Conservation (phyloP, 371 early-diverging fungal genomes). For the Mucor irregularis region DNA sequence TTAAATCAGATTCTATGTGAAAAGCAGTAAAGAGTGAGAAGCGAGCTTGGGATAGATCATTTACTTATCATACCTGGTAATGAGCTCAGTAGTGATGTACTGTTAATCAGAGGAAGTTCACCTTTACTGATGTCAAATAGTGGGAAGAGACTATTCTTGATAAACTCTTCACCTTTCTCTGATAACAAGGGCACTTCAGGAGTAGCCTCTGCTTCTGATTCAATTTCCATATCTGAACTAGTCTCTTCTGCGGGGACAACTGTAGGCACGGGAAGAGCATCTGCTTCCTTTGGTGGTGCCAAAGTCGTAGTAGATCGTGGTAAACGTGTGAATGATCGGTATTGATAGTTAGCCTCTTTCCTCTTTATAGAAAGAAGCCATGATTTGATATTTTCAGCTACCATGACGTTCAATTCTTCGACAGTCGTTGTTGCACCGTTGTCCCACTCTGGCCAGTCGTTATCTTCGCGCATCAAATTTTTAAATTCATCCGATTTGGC, state of each 20-base stretch:
- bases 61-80: too few relatives aligned
- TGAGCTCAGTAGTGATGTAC: too few relatives aligned
- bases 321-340: not conserved
- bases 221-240: conserved; percentile 11
- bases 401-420: not conserved
- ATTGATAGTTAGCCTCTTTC: conserved; percentile 3
- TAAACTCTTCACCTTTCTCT: not conserved
- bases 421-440: not conserved
- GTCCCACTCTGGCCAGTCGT: conserved; percentile 3
- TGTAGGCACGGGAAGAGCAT: not conserved
- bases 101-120: too few relatives aligned
- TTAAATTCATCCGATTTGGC: not conserved
- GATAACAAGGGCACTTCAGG: not conserved
- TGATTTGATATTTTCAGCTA: not conserved
- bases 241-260: not conserved
- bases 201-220: not conserved
- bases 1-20: not conserved
- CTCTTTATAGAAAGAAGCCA: not conserved
- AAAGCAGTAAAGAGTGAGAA: too few relatives aligned
- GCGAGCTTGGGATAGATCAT: too few relatives aligned
- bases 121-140: not conserved
- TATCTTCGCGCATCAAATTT: not conserved
- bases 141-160: too few relatives aligned
- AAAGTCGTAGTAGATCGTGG: conserved; percentile 7
- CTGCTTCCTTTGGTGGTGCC: too few relatives aligned